Evolutionary conservation across 495 filamentous ascomycete species (phyloP), one percentile per base, ranked within the genome.

Genomic region (Aspergillus affinis): DNA sequence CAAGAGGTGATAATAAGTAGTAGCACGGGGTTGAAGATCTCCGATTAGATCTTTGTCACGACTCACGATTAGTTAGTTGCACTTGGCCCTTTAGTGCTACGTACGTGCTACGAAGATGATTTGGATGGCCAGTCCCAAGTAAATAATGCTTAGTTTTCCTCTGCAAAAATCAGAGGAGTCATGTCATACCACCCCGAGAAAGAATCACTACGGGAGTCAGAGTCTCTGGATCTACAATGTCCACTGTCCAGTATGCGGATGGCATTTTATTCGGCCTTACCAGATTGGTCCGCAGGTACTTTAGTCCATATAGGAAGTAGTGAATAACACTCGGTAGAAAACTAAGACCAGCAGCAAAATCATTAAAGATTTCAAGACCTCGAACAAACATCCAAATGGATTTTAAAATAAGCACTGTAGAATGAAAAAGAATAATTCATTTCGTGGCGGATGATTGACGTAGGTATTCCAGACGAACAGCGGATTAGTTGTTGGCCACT

Each of bases 241-340:
- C 36, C 36, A 17, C 36, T 10, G 12, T 41, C 36, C 36, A 41
- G 36, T 41, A 41, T 41, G 18, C 48, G 18, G 48, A 26, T 20
- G 26, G 50, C 17, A 45, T 57, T 57, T 57, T 36, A 57, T 57
- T 58, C 20, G 51, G 54, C 36, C 50, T 20, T 27, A 9, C 36
- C 57, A 59, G 57, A 59, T 59, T 59, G 51, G 57, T 54, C 27
- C 21, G 21, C 18, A 49, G 47, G 19, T 26, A 32, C 47, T 19
- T 6, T 54, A 54, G 18, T 30, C 27, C n/a, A 18, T 8, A 30
- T 32, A 32, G 23, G 23, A 26, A 4, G 23, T 26, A 26, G 23
- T 26, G 23, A 26, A 26, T 26, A 26, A 26, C 23, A 26, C 23
- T 26, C 23, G 29, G n/a, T n/a, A n/a, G n/a, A n/a, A n/a, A n/a